Evolutionary conservation across 192 early-diverging fungal genomes (phyloP).

Genomic region (Entophlyctis helioformis): DNA sequence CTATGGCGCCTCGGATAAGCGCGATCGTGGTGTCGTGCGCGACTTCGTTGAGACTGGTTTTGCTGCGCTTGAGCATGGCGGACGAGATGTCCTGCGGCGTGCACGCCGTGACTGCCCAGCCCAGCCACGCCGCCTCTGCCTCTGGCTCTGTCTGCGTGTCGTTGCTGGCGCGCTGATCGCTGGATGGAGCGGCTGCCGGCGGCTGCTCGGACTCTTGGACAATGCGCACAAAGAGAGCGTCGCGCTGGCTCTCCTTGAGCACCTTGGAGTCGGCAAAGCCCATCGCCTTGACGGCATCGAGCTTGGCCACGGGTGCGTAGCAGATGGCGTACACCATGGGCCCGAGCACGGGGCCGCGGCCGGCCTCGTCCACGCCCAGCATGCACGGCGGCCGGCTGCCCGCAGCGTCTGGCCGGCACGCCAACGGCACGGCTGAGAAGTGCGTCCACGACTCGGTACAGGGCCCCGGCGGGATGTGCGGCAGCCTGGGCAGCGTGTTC

Average conservation of each 20-base stretch:
- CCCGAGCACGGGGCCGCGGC: constrained; percentile 86
- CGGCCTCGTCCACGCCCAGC: constrained; percentile 95
- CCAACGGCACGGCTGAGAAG: constrained; percentile 30
- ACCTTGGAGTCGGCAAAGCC: constrained; percentile 96
- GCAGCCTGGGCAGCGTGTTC: too few relatives aligned
- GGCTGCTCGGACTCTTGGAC: too few relatives aligned
- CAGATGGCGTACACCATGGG: constrained; percentile 97
- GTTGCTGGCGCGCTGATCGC: too few relatives aligned
- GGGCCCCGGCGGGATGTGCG: too few relatives aligned
- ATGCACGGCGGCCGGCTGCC: constrained; percentile 1
- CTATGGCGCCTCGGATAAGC: constrained; percentile 57
- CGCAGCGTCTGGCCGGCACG: neutral
- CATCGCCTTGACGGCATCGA: constrained; percentile 49
- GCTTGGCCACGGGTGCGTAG: constrained; percentile 56
- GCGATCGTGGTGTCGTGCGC: constrained; percentile 90
- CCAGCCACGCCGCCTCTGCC: constrained; percentile 54
- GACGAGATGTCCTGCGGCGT: constrained; percentile 86
- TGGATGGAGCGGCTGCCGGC: too few relatives aligned
- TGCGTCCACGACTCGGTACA: too few relatives aligned
- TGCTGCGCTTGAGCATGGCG: constrained; percentile 76
- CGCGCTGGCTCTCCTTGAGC: constrained; percentile 65
- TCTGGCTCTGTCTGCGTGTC: too few relatives aligned
- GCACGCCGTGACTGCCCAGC: constrained; percentile 73
- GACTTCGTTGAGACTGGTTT: constrained; percentile 84
- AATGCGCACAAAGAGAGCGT: constrained; percentile 52